These are phyloP conservation scores for Talaromyces pinophilus DNA, from an alignment of 2,329 filamentous ascomycete genomes.

Conservation along the genomic window DNA sequence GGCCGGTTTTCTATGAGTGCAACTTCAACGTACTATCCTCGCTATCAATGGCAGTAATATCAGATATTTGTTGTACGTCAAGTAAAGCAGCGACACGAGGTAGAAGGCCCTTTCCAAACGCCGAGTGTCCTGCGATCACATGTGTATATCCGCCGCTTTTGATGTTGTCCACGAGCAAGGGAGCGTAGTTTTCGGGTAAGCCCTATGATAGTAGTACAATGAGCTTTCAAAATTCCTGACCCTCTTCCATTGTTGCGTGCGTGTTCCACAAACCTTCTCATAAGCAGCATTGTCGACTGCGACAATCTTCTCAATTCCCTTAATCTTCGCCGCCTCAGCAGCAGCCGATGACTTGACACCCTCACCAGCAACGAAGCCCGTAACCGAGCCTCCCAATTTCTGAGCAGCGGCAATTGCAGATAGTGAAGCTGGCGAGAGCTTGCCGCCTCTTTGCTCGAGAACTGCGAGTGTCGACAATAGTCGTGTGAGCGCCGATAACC, in stretches of 20 bases:
- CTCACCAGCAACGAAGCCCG: constrained; percentile 82
- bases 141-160: constrained; percentile 94
- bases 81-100: constrained; percentile 88
- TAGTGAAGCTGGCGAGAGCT: constrained; percentile 78
- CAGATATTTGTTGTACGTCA: constrained; percentile 90
- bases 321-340: constrained; percentile 81
- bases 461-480: constrained; percentile 86
- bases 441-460: constrained; percentile 88
- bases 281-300: constrained; percentile 86
- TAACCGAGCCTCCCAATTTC: constrained; percentile 81
- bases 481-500: constrained; percentile 61
- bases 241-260: not conserved
- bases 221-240: not conserved
- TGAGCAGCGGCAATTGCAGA: constrained; percentile 82
- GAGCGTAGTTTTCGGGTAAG: constrained; percentile 91
- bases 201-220: constrained; percentile 56
- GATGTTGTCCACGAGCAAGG: constrained; percentile 90
- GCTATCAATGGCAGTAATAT: constrained; percentile 81
- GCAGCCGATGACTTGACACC: constrained; percentile 71
- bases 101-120: constrained; percentile 94
- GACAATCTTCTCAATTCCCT: constrained; percentile 88
- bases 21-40: constrained; percentile 70
- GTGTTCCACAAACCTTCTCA: constrained; percentile 67
- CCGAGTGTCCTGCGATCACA: constrained; percentile 84
- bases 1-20: not conserved